Evolutionary conservation across 2,329 filamentous ascomycete species (phyloP), one percentile per base, ranked within the genome.

Genomic region (Rhynchosporium agropyri): DNA sequence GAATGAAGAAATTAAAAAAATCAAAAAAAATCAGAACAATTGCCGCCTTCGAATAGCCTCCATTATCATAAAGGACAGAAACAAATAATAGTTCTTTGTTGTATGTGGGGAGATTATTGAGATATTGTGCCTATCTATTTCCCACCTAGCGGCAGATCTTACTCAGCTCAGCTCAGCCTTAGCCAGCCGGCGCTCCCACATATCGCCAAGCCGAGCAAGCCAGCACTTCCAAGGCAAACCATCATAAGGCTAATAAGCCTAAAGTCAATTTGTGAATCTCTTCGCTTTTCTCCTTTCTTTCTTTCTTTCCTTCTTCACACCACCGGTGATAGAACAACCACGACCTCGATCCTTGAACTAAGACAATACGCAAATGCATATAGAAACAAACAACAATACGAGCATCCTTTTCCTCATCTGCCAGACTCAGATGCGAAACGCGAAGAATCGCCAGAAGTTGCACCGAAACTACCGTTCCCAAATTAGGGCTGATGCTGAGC

Each of bases 401-500:
- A 63, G 66, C 43, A 57, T 60, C 38, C 62, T 68, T 67, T 64
- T 62, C 51, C 66, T 64, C 40, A 40, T 43, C 46, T 50, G 61
- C 62, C 65, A 66, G 55, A 68, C 51, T 68, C 69, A 68, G 67
- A 75, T 75, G 73, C 72, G 70, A 67, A 66, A 67, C 65, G 67
- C 67, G 61, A 69, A 68, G 61, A 70, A 69, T 59, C 68, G 69
- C 59, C 67, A 72, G 69, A 72, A 71, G 66, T 65, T 73, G 63
- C 65, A 74, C 68, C 70, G 73, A 68, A 73, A 71, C 51, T 73
- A 74, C 63, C 69, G 69, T n/a, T n/a, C 13, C 42, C 42, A 45
- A 15, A n/a, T 72, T 55, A 68, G 74, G 55, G 66, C 69, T 26
- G 73, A 76, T 65, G 73, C 73, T 31, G 73, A 75, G 68, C 66